Percentiles rank a stretch among this genome's conserved stretches.
These are phyloP conservation scores for Misopates orontium DNA, from an alignment of 257 asterid genomes.

Conservation along the genomic window DNA sequence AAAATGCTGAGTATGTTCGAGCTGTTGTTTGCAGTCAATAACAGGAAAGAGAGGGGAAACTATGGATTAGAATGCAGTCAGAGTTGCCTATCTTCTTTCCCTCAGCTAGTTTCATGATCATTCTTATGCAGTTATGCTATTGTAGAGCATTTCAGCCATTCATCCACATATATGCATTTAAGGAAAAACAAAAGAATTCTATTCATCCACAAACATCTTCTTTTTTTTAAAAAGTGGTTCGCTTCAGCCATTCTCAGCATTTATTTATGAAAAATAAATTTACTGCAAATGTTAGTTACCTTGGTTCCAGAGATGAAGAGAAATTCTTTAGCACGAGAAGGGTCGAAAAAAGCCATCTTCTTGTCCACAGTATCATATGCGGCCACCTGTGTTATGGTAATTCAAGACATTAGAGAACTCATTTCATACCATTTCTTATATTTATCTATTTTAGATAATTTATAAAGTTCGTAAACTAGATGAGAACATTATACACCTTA, in stretches of 20 bases:
- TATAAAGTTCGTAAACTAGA: background rate
- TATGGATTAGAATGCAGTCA: no score
- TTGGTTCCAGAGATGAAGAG: constrained; percentile 88
- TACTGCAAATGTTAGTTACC: no score
- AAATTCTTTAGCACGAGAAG: constrained; percentile 78
- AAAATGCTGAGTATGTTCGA: no score
- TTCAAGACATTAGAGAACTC: background rate
- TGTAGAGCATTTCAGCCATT: no score
- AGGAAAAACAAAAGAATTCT: background rate
- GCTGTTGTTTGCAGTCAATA: no score
- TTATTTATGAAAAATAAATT: background rate
- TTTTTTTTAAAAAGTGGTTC: background rate
- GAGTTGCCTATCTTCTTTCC: no score
- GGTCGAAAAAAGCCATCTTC: constrained; percentile 86
- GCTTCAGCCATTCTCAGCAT: no score
- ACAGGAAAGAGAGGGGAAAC: no score
- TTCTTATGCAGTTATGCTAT: no score
- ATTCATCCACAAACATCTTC: background rate
- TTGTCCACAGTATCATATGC: constrained; percentile 69
- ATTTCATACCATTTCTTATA: background rate
- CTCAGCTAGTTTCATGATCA: no score
- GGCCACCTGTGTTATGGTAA: constrained; percentile 58
- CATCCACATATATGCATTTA: no score
- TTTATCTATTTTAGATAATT: no score
- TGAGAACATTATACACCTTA: background rate